phyloP scores from a whole-genome alignment of 768 basidiomycete genomes.

The Collybiopsis luxurians region DNA sequence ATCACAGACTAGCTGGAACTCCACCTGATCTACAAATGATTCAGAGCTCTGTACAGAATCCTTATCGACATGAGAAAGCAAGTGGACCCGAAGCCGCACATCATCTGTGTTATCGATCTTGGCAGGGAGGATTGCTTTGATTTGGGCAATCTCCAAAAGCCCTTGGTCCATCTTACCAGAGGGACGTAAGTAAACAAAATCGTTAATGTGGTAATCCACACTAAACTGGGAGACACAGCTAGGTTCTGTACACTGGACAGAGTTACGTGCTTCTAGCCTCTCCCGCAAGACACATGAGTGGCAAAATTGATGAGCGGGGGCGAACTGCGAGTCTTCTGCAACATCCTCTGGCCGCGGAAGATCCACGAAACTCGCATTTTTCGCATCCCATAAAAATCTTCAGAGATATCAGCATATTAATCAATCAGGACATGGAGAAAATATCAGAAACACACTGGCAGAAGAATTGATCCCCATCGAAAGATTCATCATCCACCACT shows the following conservation, averaged over 20 bases:
- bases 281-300: conserved; percentile 38
- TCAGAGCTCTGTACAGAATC: too few species aligned
- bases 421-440: background rate
- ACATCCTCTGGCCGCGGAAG: conserved; percentile 34
- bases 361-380: conserved; percentile 43
- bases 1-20: too few species aligned
- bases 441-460: conserved; percentile 40
- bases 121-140: conserved; percentile 24
- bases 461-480: conserved; percentile 48
- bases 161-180: conserved; percentile 9
- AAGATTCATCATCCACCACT: conserved; percentile 37
- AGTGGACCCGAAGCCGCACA: too few species aligned
- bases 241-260: conserved; percentile 8
- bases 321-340: conserved; percentile 21
- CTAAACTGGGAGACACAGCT: conserved; percentile 36
- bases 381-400: conserved; percentile 51
- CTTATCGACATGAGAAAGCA: too few species aligned
- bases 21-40: too few species aligned
- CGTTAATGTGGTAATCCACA: conserved; percentile 49
- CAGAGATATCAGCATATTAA: background rate
- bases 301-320: conserved; percentile 37
- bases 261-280: conserved; percentile 25
- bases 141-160: conserved; percentile 55
- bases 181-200: conserved; percentile 58
- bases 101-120: too few species aligned